Percentiles rank a stretch among this genome's conserved stretches.
These are phyloP conservation scores for Luffa acutangula DNA, from an alignment of 306 rosid species.

Conservation along the genomic window DNA sequence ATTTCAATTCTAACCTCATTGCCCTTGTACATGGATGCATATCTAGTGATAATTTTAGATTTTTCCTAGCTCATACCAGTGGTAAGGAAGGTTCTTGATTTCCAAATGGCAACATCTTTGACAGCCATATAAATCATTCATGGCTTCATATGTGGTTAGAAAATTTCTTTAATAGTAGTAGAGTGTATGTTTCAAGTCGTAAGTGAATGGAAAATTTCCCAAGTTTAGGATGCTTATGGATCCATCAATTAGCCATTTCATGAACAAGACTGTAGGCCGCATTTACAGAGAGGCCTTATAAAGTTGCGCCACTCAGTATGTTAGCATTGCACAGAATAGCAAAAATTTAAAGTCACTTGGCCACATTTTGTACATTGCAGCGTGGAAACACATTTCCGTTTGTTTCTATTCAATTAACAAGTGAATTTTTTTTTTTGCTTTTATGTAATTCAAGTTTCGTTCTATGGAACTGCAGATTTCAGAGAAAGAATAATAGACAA, in stretches of 20 bases:
- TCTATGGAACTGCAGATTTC: conserved; percentile 49
- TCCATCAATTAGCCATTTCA: not conserved
- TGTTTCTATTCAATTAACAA: not conserved
- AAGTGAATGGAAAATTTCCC: not conserved
- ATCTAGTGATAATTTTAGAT: not conserved
- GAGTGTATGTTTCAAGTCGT: not conserved
- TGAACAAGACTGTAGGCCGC: not conserved
- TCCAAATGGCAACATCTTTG: not conserved
- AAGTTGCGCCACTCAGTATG: not conserved
- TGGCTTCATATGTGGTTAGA: not conserved
- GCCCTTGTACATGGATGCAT: not conserved
- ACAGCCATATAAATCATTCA: not conserved
- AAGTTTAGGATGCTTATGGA: not conserved
- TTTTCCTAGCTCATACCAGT: not conserved
- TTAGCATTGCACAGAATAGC: not conserved
- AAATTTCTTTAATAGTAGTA: not conserved
- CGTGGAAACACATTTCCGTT: not conserved
- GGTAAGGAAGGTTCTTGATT: not conserved
- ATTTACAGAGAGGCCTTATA: not conserved
- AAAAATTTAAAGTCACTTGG: not conserved
- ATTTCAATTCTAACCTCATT: not conserved
- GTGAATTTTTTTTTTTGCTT: not conserved
- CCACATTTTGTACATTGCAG: not conserved
- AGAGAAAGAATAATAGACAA: conserved; percentile 77
- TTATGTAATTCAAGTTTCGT: conserved; percentile 7